Conservation (phyloP, 73 alveolate species). For the Stentor coeruleus region DNA sequence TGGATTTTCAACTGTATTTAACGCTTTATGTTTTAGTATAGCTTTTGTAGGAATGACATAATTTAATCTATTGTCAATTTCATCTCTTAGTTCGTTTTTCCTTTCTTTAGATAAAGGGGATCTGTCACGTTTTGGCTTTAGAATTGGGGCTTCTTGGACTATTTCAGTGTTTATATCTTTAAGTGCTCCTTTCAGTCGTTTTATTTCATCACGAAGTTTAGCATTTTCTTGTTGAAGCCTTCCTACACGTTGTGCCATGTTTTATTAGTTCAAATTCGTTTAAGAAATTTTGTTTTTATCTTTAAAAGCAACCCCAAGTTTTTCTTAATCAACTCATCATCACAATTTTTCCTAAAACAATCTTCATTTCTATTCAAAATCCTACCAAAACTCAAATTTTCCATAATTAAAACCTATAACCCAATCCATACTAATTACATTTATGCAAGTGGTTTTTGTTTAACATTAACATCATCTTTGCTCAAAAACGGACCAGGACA, state of each 20-base stretch:
- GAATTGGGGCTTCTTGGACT: neutral
- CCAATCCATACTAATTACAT: neutral
- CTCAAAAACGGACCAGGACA: neutral
- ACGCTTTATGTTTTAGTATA: neutral
- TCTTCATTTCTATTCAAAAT: too few species aligned
- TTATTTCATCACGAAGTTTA: slow-evolving; percentile 11
- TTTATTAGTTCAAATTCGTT: too few species aligned
- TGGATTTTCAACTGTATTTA: neutral
- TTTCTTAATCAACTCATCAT: too few species aligned
- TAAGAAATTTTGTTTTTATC: too few species aligned
- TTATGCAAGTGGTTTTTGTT: neutral
- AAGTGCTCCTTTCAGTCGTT: neutral
- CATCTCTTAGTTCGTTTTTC: neutral
- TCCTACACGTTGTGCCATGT: slow-evolving; percentile 29
- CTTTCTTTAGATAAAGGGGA: slow-evolving; percentile 8
- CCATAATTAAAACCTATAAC: too few species aligned
- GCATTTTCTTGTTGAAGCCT: slow-evolving; percentile 20
- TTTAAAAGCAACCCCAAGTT: too few species aligned
- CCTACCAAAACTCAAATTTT: too few species aligned
- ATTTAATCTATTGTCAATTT: neutral
- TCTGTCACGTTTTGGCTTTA: neutral
- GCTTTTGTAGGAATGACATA: neutral
- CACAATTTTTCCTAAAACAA: too few species aligned
- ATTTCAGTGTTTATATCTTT: neutral
- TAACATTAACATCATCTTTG: slow-evolving; percentile 1